Percentiles rank a stretch among this genome's conserved stretches.
These are phyloP conservation scores for Rauvolfia tetraphylla DNA, from an alignment of 257 asterid genomes.

Conservation along the genomic window DNA sequence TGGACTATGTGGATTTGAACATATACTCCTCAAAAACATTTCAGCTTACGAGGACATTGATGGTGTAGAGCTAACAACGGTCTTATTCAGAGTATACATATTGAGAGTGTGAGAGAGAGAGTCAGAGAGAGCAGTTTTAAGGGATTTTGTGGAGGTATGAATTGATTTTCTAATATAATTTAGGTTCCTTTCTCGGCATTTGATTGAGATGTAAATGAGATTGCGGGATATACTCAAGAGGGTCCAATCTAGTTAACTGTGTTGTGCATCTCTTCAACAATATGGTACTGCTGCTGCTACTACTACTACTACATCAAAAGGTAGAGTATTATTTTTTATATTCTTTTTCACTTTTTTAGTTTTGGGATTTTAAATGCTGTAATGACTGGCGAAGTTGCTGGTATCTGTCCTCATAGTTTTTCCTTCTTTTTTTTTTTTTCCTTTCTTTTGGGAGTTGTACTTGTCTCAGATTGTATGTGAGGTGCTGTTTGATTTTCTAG, in stretches of 20 bases:
- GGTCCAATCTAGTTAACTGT: slow-evolving; percentile 47
- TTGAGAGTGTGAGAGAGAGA: slow-evolving; percentile 14
- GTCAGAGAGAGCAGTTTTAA: slow-evolving; percentile 23
- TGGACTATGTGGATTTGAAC: slow-evolving; percentile 39
- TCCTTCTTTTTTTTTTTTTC: slow-evolving; percentile 19
- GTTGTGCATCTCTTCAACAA: slow-evolving; percentile 47
- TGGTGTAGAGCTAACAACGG: slow-evolving; percentile 50
- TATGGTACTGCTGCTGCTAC: slow-evolving; percentile 39
- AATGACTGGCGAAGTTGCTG: slow-evolving; percentile 40
- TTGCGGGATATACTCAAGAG: slow-evolving; percentile 50
- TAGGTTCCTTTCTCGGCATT: slow-evolving; percentile 48
- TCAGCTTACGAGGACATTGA: slow-evolving; percentile 43
- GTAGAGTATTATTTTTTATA: slow-evolving; percentile 41
- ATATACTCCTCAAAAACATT: slow-evolving; percentile 38
- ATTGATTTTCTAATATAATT: slow-evolving; percentile 38
- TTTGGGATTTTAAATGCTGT: slow-evolving; percentile 30
- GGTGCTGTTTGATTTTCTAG: slow-evolving; percentile 55
- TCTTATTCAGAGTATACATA: slow-evolving; percentile 36
- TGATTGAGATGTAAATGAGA: slow-evolving; percentile 61
- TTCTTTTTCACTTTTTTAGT: slow-evolving; percentile 30
- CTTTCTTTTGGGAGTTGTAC: slow-evolving; percentile 39
- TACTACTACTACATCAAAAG: slow-evolving; percentile 23
- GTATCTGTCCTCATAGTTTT: slow-evolving; percentile 26
- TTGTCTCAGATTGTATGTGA: slow-evolving; percentile 51
- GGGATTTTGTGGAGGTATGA: slow-evolving; percentile 40